These are phyloP conservation scores for Chlorophyllum brunneum DNA, from an alignment of 768 basidiomycete genomes.

Conservation along the genomic window DNA sequence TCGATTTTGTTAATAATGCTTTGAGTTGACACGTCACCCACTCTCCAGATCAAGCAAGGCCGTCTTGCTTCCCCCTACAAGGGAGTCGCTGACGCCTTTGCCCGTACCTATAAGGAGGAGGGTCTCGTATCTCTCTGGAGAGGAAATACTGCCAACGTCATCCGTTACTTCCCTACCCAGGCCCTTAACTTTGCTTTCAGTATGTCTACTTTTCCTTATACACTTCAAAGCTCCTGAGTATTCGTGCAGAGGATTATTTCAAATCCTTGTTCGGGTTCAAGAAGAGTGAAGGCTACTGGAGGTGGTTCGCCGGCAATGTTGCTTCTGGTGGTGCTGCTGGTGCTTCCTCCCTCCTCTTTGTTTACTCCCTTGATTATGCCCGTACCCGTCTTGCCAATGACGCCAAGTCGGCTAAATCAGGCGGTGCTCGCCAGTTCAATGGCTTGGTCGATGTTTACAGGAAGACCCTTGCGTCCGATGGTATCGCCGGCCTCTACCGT, in stretches of 20 bases:
- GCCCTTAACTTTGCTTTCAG: conserved; percentile 99
- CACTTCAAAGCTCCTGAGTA: conserved; percentile 7
- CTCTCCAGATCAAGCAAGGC: conserved; percentile 91
- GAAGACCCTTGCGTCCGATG: conserved; percentile 97
- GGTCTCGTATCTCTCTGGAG: conserved; percentile 95
- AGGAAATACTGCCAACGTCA: conserved; percentile 99
- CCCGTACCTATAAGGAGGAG: conserved; percentile 91
- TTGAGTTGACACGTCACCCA: conserved; percentile 32
- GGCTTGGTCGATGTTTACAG: conserved; percentile 96
- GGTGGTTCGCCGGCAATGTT: conserved; percentile 97
- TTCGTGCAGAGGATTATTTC: conserved; percentile 85
- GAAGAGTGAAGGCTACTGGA: conserved; percentile 97
- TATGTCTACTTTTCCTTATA: conserved; percentile 38
- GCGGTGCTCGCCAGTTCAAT: conserved; percentile 95
- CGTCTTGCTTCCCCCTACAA: conserved; percentile 96
- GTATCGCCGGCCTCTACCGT: conserved; percentile 99
- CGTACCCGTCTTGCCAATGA: conserved; percentile 99
- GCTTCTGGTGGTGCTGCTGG: conserved; percentile 99
- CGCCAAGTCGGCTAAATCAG: conserved; percentile 92
- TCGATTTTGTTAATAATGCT: background rate
- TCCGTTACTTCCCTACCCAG: conserved; percentile 99
- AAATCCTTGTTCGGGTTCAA: conserved; percentile 99
- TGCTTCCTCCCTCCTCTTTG: conserved; percentile 97
- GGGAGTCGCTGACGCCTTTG: conserved; percentile 90
- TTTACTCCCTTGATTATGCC: conserved; percentile 99